Percentiles rank a stretch among this genome's conserved stretches.
These are phyloP conservation scores for Suhomyces sp. DNA, from an alignment of 805 yeast species.

Conservation along the genomic window DNA sequence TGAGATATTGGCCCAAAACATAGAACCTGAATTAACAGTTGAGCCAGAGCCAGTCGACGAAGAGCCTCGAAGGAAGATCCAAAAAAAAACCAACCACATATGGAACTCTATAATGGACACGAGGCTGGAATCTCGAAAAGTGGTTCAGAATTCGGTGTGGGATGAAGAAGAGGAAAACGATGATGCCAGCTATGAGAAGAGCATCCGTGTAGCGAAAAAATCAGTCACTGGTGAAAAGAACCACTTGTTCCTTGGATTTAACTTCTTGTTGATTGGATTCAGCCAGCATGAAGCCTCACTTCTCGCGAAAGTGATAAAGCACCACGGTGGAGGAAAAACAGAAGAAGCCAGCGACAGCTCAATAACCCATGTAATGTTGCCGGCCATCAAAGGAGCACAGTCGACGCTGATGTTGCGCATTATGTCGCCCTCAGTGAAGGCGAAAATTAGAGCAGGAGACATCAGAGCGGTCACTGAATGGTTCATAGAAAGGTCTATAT, in stretches of 20 bases:
- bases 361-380: slow-evolving; percentile 33
- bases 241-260: slow-evolving; percentile 38
- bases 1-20: slow-evolving; percentile 8
- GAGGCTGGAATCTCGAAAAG: slow-evolving; percentile 11
- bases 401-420: slow-evolving; percentile 24
- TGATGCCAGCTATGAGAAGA: slow-evolving; percentile 4
- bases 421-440: slow-evolving; percentile 23
- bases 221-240: background rate
- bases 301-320: slow-evolving; percentile 40
- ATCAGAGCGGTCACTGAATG: slow-evolving; percentile 64
- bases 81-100: slow-evolving; percentile 26
- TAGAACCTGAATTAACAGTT: background rate
- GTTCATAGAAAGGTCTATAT: slow-evolving; percentile 73
- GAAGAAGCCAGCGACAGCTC: slow-evolving; percentile 16
- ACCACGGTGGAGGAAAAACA: slow-evolving; percentile 43
- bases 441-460: slow-evolving; percentile 17
- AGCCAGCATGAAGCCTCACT: slow-evolving; percentile 33
- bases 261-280: slow-evolving; percentile 46
- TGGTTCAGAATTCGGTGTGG: slow-evolving; percentile 25
- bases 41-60: slow-evolving; percentile 3
- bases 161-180: slow-evolving; percentile 18
- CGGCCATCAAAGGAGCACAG: slow-evolving; percentile 29
- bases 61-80: slow-evolving; percentile 11
- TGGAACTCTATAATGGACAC: slow-evolving; percentile 46
- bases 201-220: background rate